Conservation (phyloP, 805 yeast species). For the Myxozyma vanderwaltii region DNA sequence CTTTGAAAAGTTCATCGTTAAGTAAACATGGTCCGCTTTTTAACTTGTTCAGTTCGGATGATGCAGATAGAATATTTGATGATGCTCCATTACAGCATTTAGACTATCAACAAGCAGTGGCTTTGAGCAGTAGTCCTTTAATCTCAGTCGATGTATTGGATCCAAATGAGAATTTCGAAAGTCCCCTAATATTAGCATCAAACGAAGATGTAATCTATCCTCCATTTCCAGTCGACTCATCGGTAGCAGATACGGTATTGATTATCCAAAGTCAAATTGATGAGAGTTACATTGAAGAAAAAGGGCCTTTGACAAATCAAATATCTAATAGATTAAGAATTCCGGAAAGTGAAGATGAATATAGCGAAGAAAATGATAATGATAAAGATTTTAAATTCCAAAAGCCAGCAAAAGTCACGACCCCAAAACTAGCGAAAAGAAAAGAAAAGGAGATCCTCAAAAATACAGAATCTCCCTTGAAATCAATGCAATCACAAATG, state of each 20-base stretch:
- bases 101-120: not conserved
- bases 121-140: slow-evolving; percentile 1
- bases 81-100: not conserved
- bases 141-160: not conserved
- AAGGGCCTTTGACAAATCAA: not conserved
- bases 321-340: not conserved
- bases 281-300: not conserved
- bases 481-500: not conserved
- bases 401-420: not conserved
- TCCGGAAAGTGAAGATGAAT: not conserved
- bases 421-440: not conserved
- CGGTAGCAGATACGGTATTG: slow-evolving; percentile 14
- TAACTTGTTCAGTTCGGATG: not conserved
- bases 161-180: not conserved
- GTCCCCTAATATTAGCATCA: not conserved
- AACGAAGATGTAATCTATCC: not conserved
- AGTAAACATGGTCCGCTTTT: not conserved
- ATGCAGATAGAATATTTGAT: not conserved
- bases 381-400: not conserved
- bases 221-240: slow-evolving; percentile 1
- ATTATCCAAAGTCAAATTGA: not conserved
- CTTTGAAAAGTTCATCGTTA: too few species aligned
- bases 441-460: too few species aligned
- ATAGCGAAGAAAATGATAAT: not conserved
- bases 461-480: too few species aligned